These are phyloP conservation scores for Phytophthora sp. DNA, from an alignment of 352 stramenopile genomes.

Conservation along the genomic window DNA sequence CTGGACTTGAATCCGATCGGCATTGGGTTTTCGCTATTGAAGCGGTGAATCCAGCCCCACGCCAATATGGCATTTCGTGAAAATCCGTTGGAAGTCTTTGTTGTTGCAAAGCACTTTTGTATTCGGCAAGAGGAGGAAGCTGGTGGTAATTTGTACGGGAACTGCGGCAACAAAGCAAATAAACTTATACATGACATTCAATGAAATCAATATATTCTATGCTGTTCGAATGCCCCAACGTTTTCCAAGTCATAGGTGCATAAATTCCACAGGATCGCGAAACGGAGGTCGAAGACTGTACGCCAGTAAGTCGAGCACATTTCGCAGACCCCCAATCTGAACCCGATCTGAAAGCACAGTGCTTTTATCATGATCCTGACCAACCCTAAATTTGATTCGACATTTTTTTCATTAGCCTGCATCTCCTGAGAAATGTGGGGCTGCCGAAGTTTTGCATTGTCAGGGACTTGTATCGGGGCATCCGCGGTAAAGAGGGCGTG, in stretches of 20 bases:
- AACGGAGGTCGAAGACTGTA: conserved; percentile 20
- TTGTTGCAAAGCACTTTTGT: conserved; percentile 6
- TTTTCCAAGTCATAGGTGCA: conserved; percentile 11
- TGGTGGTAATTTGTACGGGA: background rate
- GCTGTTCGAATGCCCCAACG: background rate
- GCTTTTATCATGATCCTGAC: background rate
- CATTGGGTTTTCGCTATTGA: conserved; percentile 9
- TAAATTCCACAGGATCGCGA: conserved; percentile 6
- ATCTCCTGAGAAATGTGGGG: conserved; percentile 7
- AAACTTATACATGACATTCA: background rate
- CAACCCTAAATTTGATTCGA: background rate
- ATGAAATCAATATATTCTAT: background rate
- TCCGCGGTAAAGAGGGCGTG: conserved; percentile 10
- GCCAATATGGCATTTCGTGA: conserved; percentile 5
- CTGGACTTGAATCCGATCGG: conserved; percentile 5
- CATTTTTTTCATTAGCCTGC: background rate
- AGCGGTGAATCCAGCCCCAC: conserved; percentile 7
- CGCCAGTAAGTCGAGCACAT: background rate
- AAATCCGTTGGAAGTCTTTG: background rate
- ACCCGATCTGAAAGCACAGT: background rate
- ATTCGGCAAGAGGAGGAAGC: conserved; percentile 2
- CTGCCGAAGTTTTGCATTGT: conserved; percentile 15
- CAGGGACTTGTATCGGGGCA: conserved; percentile 6
- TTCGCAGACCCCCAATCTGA: background rate
- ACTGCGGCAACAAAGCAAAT: background rate